Base-by-base conservation (phyloP, 768 basidiomycete species). In the Phanerochaete carnosa region DNA sequence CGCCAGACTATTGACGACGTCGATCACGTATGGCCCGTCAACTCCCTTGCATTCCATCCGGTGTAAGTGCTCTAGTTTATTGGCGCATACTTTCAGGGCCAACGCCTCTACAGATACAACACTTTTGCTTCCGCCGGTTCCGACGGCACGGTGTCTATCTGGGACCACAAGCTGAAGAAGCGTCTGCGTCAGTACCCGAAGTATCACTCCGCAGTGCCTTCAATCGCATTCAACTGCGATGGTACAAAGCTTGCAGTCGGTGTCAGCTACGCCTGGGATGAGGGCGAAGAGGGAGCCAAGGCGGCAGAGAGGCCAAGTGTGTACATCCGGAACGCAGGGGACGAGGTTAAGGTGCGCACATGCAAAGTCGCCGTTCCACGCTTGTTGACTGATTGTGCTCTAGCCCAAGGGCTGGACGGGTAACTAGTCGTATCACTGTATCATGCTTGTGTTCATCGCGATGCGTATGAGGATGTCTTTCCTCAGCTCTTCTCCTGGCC, bases 131-230 rank as follows among this genome's bases (percentile, higher is more conserved):
- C 95, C 0, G 95, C 89, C 2, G 97, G 97, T 37, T 96, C 94
- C 0, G 97, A 99, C 72, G 88, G 88, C 0, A 90, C 90, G 1
- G 92, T 98, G 45, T 94, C 94, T 0, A 88, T 98, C 61, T 99
- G 97, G 97, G 97, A 98, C 70, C 94, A 95, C 74, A 88, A 89
- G 65, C 89, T 95, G 57, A 97, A 98, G 78, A 98, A 98, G 71
- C 87, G 97, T 1, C 77, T 98, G 56, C 87, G 94, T 26, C 94
- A 96, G 66, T 95, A 92, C 64, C 87, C 89, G 0, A 92, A 92
- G 69, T 94, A 87, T 74, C 74, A 80, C 3, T 80, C 84, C 0
- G 81, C 88, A 2, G 86, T 97, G n/a, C 85, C 92, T 0, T 83
- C 88, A 0, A 77, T 95, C 43, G 83, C 89, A 0, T 96, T 95